A percentile compares a stretch with the other conserved stretches of the same genome.
Conservation (phyloP, 2,329 filamentous ascomycete genomes). For the Catunica adiposa region DNA sequence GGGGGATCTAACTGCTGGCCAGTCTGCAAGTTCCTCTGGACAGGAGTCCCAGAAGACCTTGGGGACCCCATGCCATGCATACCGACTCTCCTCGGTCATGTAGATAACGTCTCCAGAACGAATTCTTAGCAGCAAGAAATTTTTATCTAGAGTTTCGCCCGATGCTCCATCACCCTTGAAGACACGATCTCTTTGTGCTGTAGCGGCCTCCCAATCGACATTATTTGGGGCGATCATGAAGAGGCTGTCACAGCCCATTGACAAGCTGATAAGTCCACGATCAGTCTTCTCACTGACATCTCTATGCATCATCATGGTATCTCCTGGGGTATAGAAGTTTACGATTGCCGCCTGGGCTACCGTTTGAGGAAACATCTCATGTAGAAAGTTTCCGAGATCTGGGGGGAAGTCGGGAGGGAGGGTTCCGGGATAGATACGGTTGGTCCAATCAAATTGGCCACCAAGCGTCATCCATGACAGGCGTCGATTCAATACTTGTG, state of each 20-base stretch:
- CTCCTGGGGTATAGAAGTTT: slow-evolving; percentile 80
- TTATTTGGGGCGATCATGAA: slow-evolving; percentile 65
- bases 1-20: slow-evolving; percentile 40
- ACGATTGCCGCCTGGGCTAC: slow-evolving; percentile 78
- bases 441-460: slow-evolving; percentile 92
- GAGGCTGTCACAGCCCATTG: slow-evolving; percentile 75
- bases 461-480: slow-evolving; percentile 90
- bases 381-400: slow-evolving; percentile 54
- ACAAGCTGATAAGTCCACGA: slow-evolving; percentile 66
- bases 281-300: slow-evolving; percentile 80
- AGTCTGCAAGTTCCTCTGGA: slow-evolving; percentile 54
- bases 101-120: slow-evolving; percentile 79
- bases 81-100: slow-evolving; percentile 67
- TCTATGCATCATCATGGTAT: slow-evolving; percentile 81
- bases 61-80: slow-evolving; percentile 91
- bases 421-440: slow-evolving; percentile 60
- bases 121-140: slow-evolving; percentile 46
- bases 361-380: slow-evolving; percentile 58
- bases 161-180: not conserved
- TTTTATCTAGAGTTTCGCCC: slow-evolving; percentile 24
- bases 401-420: slow-evolving; percentile 53
- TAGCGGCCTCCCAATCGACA: slow-evolving; percentile 16
- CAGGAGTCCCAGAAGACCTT: slow-evolving; percentile 69
- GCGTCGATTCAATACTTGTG: slow-evolving; percentile 58
- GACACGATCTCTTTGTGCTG: not conserved